Percentiles rank a stretch among this genome's conserved stretches.
These are phyloP conservation scores for Cajanus cajan DNA, from an alignment of 306 rosid species.

Conservation along the genomic window DNA sequence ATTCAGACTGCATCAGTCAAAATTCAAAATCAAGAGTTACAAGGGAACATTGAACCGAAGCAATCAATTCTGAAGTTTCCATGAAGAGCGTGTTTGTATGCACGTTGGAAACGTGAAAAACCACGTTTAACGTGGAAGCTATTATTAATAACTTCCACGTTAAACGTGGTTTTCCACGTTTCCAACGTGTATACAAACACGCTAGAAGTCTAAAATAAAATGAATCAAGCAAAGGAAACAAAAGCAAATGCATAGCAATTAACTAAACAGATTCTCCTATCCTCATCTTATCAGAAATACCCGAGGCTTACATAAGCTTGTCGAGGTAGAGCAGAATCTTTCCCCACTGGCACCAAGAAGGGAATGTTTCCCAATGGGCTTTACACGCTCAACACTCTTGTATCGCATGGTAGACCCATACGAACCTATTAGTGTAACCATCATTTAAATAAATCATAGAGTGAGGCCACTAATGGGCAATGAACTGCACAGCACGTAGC, in stretches of 20 bases:
- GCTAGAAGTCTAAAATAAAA: background rate
- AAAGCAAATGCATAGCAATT: constrained; percentile 15
- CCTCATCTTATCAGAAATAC: background rate
- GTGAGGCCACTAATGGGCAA: background rate
- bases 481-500: background rate
- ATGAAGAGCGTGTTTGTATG: too few relatives aligned
- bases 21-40: constrained; percentile 27
- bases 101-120: too few relatives aligned
- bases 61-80: background rate
- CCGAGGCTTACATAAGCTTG: constrained; percentile 69
- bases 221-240: background rate
- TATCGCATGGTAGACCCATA: constrained; percentile 91
- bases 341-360: constrained; percentile 93
- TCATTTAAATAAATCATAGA: too few relatives aligned
- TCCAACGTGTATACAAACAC: too few relatives aligned
- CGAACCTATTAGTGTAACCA: constrained; percentile 57
- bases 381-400: constrained; percentile 82
- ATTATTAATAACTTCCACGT: too few relatives aligned
- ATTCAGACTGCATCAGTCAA: constrained; percentile 55
- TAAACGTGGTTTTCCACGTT: too few relatives aligned
- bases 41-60: constrained; percentile 5
- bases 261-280: background rate
- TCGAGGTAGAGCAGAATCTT: constrained; percentile 69
- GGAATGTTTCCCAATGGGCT: constrained; percentile 82
- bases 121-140: too few relatives aligned